Evolutionary conservation across 129 eudicot genomes (phyloP).

Genomic region (Scalesia atractyloides): DNA sequence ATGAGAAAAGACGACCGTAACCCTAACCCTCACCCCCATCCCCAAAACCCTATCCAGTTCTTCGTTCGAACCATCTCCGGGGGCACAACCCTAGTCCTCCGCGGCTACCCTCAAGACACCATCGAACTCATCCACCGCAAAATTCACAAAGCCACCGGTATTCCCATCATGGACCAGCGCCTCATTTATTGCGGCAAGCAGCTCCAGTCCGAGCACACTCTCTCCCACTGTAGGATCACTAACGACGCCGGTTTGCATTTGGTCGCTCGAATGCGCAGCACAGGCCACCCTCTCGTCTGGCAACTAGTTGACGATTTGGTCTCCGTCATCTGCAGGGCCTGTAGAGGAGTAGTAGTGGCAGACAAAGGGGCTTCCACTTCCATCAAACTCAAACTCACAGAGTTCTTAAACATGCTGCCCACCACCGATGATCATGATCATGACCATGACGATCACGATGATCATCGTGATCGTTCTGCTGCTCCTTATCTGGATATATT

Average conservation of each 20-base stretch:
- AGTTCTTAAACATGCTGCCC: conserved; percentile 20
- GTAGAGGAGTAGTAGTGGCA: conserved; percentile 32
- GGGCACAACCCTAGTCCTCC: conserved; percentile 46
- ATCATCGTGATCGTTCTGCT: conserved; percentile 17
- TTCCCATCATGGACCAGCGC: conserved; percentile 51
- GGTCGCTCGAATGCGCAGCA: conserved; percentile 60
- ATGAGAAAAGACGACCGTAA: no score
- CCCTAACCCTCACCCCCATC: not conserved
- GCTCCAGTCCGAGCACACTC: conserved; percentile 58
- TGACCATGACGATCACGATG: no score
- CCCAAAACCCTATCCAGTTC: conserved; percentile 40
- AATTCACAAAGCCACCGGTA: conserved; percentile 43
- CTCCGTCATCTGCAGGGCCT: conserved; percentile 35
- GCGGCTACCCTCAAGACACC: conserved; percentile 40
- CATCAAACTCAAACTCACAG: conserved; percentile 2
- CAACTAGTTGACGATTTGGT: conserved; percentile 47
- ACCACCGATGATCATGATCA: not conserved
- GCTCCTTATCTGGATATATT: conserved; percentile 49
- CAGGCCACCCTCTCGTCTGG: conserved; percentile 52
- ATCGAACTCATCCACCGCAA: conserved; percentile 45
- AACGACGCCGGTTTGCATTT: conserved; percentile 49
- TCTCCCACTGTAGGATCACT: conserved; percentile 44
- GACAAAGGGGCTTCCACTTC: not conserved
- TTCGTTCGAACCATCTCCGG: conserved; percentile 53
- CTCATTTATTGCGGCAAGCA: conserved; percentile 66